Conservation (phyloP, 345 rosid genomes). For the Bruguiera gymnorhiza region DNA sequence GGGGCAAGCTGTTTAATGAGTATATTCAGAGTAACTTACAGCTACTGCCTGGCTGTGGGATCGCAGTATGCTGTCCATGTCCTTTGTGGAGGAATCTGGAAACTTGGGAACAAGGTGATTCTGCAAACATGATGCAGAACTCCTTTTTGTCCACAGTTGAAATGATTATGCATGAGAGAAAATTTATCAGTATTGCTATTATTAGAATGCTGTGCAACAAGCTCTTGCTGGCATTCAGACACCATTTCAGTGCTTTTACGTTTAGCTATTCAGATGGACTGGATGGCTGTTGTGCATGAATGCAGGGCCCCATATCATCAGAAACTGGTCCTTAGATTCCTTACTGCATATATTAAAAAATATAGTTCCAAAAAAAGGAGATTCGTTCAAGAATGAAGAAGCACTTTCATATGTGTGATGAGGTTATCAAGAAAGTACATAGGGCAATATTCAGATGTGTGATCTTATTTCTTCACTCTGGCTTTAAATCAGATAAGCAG, state of each 20-base stretch:
- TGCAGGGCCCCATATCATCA: too few species aligned
- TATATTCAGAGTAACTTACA: neutral
- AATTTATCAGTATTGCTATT: neutral
- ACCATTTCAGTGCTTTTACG: neutral
- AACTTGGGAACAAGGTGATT: neutral
- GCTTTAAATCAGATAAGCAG: neutral
- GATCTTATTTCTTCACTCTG: neutral
- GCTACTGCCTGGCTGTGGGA: too few species aligned
- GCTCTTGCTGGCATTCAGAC: neutral
- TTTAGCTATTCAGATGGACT: too few species aligned
- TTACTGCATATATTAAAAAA: too few species aligned
- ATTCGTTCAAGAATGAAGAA: neutral
- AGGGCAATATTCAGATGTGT: neutral
- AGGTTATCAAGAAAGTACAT: neutral
- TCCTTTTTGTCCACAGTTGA: neutral
- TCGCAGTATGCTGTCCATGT: too few species aligned
- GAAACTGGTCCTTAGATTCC: too few species aligned
- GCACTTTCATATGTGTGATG: neutral
- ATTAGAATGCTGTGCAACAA: constrained; percentile 14
- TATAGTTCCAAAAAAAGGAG: neutral
- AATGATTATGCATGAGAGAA: neutral
- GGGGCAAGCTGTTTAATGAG: neutral
- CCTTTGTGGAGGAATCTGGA: neutral
- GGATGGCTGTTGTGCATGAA: too few species aligned
- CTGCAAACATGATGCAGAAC: neutral